Percentiles rank a stretch among this genome's conserved stretches.
These are phyloP conservation scores for Penicillium concentricum DNA, from an alignment of 2,329 filamentous ascomycete species.

Conservation along the genomic window DNA sequence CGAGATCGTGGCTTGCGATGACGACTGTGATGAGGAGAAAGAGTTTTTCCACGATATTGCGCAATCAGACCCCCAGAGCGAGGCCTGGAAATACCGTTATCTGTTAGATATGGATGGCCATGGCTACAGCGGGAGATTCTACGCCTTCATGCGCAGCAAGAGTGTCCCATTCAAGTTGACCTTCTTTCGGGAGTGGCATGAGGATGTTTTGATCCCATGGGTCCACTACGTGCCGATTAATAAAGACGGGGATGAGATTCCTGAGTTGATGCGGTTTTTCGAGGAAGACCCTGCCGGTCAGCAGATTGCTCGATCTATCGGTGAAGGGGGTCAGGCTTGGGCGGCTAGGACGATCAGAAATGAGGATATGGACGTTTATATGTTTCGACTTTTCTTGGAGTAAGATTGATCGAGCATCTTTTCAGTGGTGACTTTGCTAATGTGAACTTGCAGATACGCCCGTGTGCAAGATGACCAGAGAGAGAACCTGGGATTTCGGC, in stretches of 20 bases:
- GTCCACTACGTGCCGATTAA: constrained; percentile 58
- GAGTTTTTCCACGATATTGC: constrained; percentile 69
- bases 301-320: constrained; percentile 51
- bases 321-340: constrained; percentile 57
- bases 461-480: constrained; percentile 11
- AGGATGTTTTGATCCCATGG: constrained; percentile 57
- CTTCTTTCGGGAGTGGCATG: constrained; percentile 58
- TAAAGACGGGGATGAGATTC: constrained; percentile 51
- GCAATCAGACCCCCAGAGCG: constrained; percentile 65
- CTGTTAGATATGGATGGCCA: constrained; percentile 58
- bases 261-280: constrained; percentile 52
- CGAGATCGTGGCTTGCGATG: constrained; percentile 81
- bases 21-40: constrained; percentile 75
- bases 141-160: constrained; percentile 50
- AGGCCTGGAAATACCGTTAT: constrained; percentile 66
- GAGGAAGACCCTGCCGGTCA: constrained; percentile 49
- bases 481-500: neutral
- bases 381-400: constrained; percentile 58
- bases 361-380: constrained; percentile 57
- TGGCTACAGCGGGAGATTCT: constrained; percentile 55
- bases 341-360: constrained; percentile 54
- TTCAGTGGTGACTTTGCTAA: neutral
- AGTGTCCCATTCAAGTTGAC: constrained; percentile 54
- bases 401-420: neutral
- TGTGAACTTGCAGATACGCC: constrained; percentile 7